Conservation (phyloP, 768 basidiomycete genomes). For the Udeniomyces megalosporus region DNA sequence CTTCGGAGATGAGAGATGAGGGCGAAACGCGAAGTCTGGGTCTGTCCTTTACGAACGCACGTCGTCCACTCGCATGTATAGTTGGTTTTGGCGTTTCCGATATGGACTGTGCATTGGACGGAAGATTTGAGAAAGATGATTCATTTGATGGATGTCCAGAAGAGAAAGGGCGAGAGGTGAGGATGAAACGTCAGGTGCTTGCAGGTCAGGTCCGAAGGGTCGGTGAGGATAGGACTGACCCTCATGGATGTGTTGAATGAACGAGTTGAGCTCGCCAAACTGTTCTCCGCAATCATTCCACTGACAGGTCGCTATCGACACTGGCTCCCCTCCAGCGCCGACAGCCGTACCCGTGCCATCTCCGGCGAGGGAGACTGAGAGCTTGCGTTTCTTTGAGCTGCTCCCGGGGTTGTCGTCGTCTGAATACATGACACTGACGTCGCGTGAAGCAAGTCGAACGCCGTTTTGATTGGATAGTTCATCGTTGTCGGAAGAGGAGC, state of each 20-base stretch:
- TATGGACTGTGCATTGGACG: too few species aligned
- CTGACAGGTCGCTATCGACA: conserved; percentile 36
- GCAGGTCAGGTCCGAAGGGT: background rate
- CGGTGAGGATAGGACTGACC: conserved; percentile 38
- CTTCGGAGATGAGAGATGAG: conserved; percentile 78
- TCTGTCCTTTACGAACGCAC: conserved; percentile 60
- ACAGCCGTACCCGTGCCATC: too few species aligned
- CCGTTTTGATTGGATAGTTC: background rate
- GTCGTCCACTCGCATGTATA: conserved; percentile 82
- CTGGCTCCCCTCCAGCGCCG: too few species aligned
- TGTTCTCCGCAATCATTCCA: conserved; percentile 62
- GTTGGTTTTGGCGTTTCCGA: conserved; percentile 60
- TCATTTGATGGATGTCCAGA: background rate
- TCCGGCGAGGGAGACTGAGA: background rate
- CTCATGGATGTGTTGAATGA: conserved; percentile 69
- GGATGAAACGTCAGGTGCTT: background rate
- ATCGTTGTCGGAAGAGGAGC: background rate
- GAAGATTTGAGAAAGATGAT: too few species aligned
- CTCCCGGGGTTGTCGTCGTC: background rate
- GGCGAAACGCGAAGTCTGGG: conserved; percentile 77
- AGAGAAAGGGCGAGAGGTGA: conserved; percentile 8
- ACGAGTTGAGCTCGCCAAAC: conserved; percentile 15
- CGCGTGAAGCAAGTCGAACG: background rate
- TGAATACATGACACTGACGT: background rate
- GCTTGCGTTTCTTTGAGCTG: background rate